phyloP scores from a whole-genome alignment of 2,329 filamentous ascomycete genomes.

The Microcyclospora pomicola region DNA sequence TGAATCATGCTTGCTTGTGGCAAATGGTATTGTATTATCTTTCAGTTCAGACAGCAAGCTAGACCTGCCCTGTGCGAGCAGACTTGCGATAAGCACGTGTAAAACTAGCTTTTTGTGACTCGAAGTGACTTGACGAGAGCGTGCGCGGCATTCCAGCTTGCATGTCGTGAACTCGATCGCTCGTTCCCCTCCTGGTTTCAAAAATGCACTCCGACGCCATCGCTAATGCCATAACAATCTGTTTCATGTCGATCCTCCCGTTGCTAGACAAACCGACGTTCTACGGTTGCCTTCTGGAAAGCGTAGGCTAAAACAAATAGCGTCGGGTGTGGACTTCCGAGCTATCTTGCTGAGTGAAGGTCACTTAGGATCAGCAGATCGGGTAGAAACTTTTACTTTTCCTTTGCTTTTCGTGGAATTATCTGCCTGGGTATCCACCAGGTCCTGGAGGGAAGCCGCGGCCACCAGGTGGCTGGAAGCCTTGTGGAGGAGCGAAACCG shows the following conservation, averaged over 20 bases:
- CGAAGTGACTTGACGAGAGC: no score
- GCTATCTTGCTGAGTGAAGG: background rate
- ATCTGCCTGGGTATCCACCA: constrained; percentile 18
- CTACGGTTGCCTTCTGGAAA: background rate
- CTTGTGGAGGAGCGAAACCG: constrained; percentile 26
- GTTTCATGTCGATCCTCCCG: background rate
- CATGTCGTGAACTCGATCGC: no score
- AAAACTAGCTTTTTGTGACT: no score
- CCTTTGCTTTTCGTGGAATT: constrained; percentile 2
- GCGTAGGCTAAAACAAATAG: background rate
- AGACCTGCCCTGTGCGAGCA: no score
- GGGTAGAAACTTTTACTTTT: no score
- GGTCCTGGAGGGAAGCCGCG: constrained; percentile 18
- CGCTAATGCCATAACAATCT: constrained; percentile 6
- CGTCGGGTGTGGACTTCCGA: background rate
- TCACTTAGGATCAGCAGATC: background rate
- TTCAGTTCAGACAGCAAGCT: no score
- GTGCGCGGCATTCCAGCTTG: no score
- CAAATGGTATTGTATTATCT: no score
- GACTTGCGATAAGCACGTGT: no score
- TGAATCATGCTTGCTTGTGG: no score
- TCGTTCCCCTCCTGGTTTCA: background rate
- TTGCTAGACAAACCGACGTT: background rate
- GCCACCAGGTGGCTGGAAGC: constrained; percentile 51
- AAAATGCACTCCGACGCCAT: constrained; percentile 3